Base-by-base conservation (phyloP, 129 eudicot species). In the Chrysanthemum seticuspe region DNA sequence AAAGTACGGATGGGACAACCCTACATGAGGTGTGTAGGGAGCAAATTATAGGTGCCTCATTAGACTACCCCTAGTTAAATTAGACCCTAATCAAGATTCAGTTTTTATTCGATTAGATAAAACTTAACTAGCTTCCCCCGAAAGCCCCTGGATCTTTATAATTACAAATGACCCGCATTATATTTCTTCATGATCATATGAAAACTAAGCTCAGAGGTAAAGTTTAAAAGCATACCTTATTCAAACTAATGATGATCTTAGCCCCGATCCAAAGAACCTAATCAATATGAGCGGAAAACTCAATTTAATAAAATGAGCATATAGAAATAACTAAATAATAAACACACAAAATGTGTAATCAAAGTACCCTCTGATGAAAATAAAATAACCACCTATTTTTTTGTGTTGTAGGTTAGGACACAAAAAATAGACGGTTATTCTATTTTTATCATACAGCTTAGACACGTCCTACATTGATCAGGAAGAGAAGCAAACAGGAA, bases 401-500 rank as follows among this genome's bases (percentile, higher is more conserved):
- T 21, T 21, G 21, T 21, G 21, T 21, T 21, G 21, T 21, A 0
- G 21, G 21, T 21, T 21, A 21, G 0, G 21, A 21, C 21, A 21
- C 21, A 21, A 21, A 21, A 21, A 21, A 21, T 21, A 21, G 21
- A 21, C 21, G 21, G 21, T 21, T 21, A 21, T 21, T 21, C 21
- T 21, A 21, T 21, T 21, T 21, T 21, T 1, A 21, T 21, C 21
- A 21, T 21, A 27, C 31, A 27, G 3, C 31, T 27, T 27, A 3
- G 96, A 75, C 97, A 94, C 36, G 85, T 75, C 78, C 97, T 91
- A 82, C 81, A 79, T 83, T 80, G 86, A 73, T 82, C 78, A 58
- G 86, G 97, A 65, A 94, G 86, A 61, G 89, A 90, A 44, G 91
- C 62, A 67, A 94, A 94, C 62, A 94, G 79, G 76, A 83, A 86